Evolutionary conservation across 352 stramenopile species (phyloP), one percentile per base, ranked within the genome.

Genomic region (Phytophthora megakarya): DNA sequence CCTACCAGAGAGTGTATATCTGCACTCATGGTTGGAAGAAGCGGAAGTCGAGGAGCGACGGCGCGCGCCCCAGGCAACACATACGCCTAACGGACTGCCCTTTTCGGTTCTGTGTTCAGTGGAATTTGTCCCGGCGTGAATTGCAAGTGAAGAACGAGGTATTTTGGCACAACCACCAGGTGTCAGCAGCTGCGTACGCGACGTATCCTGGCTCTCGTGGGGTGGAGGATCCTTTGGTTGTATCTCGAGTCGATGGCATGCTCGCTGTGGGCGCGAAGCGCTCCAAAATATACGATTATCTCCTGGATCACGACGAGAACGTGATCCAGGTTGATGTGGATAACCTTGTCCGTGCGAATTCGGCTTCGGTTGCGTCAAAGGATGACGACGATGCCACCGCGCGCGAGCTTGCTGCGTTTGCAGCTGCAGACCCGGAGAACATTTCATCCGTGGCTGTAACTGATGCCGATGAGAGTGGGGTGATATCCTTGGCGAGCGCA

Each of bases 281-380:
- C 0, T 64, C 53, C 5, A 10, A n/a, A 0, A 65, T 65, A 16
- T 69, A 59, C 46, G 46, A 64, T 15, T 69, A 55, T 16, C 38
- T 56, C 0, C 21, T 69, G 6, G 23, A 54, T 7, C 38, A 70
- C 19, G 53, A 65, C 21, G 40, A 70, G 23, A 70, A 70, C n/a
- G 49, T 56, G 2, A 65, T 70, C 10, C 54, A 65, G 21, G 37
- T n/a, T 0, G 52, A 69, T 22, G 52, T 69, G 1, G 61, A 60
- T 18, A 64, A 69, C 18, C 21, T 69, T 18, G 61, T 69, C 0
- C 18, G 51, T 8, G 46, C 18, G 7, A 35, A 69, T 35, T 8
- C 32, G 1, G 40, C 47, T 1, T 61, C 19, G n/a, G n/a, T 1
- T 9, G 52, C 18, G 13, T n/a, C 16, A 1, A 30, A 15, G 11